Evolutionary conservation across 805 yeast species (phyloP), one percentile per base, ranked within the genome.

Genomic region (Metahyphopichia silvanorum): DNA sequence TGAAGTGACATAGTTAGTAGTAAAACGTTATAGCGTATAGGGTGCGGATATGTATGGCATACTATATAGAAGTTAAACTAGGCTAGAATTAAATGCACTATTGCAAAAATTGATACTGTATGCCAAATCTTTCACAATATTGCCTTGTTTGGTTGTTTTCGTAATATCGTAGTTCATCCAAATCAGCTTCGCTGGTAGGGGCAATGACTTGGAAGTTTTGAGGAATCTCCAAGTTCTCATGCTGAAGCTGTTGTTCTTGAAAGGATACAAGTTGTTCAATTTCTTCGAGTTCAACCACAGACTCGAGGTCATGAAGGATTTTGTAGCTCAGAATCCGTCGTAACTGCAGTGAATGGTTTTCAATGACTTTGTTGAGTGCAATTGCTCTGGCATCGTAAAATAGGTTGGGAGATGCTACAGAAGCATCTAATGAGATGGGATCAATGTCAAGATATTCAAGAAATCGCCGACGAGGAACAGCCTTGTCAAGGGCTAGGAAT

Each of bases 401-500:
- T 5, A 67, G 41, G 6, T n/a, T n/a, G n/a, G 14, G 25, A 23
- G 15, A 15, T 23, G 25, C 14, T 23, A n/a, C 25, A 11, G 25
- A 15, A 1, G 15, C 9, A n/a, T 12, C 13, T 13, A 15, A 19
- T 19, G 21, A 10, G 21, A 19, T 19, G 21, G 34, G 54, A 4
- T 63, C 66, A 3, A 83, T 56, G 1, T 69, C 64, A 11, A 78
- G 16, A 4, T 73, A 45, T 37, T 81, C 82, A 7, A 87, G 41
- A 49, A 71, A 86, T 16, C 62, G 48, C 15, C 95, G 63, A 12
- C 69, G 59, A 2, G 87, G 86, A 1, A 84, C 61, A 46, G 95
- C 86, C 55, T 91, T 91, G 52, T 89, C 97, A 17, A 91, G 65
- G 0, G 98, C 93, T 19, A 86, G 55, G 46, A 88, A 91, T 10